A percentile compares a stretch with the other conserved stretches of the same genome.
Evolutionary conservation across 1,139 yeast genomes (phyloP).

Genomic region (Taiozyma sp.): DNA sequence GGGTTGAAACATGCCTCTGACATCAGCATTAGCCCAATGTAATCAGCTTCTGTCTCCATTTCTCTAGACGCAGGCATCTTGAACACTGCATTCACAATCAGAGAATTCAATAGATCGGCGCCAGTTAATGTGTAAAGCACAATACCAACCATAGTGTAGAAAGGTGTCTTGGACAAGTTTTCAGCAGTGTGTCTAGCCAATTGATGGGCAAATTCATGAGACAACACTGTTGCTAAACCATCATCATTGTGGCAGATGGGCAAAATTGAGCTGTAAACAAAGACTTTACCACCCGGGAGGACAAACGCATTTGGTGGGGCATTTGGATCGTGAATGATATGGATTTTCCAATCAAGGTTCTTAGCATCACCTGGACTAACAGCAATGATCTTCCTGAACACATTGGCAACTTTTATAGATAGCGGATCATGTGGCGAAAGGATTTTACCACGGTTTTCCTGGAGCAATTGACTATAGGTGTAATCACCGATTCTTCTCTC

Average conservation of each 20-base stretch:
- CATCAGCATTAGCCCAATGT: slow-evolving; percentile 89
- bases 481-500: slow-evolving; percentile 67
- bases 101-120: slow-evolving; percentile 43
- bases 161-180: slow-evolving; percentile 61
- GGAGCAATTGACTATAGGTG: slow-evolving; percentile 58
- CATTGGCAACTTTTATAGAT: slow-evolving; percentile 47
- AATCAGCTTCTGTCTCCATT: slow-evolving; percentile 96
- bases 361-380: slow-evolving; percentile 42
- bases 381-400: slow-evolving; percentile 63
- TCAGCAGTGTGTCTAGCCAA: slow-evolving; percentile 91
- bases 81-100: slow-evolving; percentile 55
- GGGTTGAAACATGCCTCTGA: slow-evolving; percentile 85
- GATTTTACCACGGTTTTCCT: slow-evolving; percentile 40
- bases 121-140: slow-evolving; percentile 50
- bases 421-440: slow-evolving; percentile 52
- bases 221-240: slow-evolving; percentile 88
- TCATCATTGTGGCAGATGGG: slow-evolving; percentile 79
- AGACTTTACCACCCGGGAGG: slow-evolving; percentile 92
- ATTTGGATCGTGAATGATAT: slow-evolving; percentile 67
- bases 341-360: slow-evolving; percentile 69
- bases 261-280: slow-evolving; percentile 76
- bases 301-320: slow-evolving; percentile 94
- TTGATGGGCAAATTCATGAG: slow-evolving; percentile 94
- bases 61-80: slow-evolving; percentile 84
- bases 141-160: slow-evolving; percentile 47